Conservation (phyloP, 2,329 filamentous ascomycete genomes). For the Colletotrichum nymphaeae region DNA sequence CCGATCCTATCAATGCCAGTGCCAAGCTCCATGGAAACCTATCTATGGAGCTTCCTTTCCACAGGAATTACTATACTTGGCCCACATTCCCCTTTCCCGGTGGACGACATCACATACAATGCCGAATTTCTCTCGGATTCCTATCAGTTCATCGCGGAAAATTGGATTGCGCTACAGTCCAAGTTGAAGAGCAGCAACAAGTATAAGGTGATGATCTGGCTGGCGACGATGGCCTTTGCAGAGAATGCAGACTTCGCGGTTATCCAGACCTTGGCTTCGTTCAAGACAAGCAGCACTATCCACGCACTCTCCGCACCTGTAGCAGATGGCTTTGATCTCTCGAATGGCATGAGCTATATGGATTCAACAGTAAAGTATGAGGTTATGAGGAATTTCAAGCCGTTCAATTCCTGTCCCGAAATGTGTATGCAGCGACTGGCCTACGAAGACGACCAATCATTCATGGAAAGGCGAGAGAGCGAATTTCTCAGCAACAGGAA, state of each 20-base stretch:
- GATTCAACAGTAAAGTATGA: not conserved
- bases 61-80: not conserved
- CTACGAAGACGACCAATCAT: not conserved
- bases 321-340: not conserved
- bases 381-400: not conserved
- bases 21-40: conserved; percentile 35
- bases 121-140: not conserved
- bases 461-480: not conserved
- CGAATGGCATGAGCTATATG: not conserved
- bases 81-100: not conserved
- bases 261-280: conserved; percentile 28
- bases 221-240: conserved; percentile 37
- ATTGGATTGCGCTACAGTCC: not conserved
- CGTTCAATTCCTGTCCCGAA: not conserved
- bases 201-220: conserved; percentile 37
- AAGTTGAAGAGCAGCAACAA: not conserved
- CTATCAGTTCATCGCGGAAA: not conserved
- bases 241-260: conserved; percentile 6
- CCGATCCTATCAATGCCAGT: not conserved
- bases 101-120: not conserved
- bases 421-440: not conserved
- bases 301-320: not conserved
- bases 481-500: not conserved
- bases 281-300: not conserved
- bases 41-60: not conserved